Base-by-base conservation (phyloP, 805 yeast genomes). In the Metschnikowia peoriensis region DNA sequence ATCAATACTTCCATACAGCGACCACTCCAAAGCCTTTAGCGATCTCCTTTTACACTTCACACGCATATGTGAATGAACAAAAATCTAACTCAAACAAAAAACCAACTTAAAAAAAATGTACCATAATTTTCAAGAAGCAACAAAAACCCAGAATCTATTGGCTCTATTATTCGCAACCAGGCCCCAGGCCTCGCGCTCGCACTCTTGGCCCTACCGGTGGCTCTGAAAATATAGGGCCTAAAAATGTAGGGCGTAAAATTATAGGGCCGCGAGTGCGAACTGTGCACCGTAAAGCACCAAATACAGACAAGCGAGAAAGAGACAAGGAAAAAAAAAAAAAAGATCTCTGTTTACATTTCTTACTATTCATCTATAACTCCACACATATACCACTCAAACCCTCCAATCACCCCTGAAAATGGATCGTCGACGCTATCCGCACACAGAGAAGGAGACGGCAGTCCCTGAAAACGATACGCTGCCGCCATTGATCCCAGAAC, bases 401-500 rank as follows among this genome's bases (percentile, higher is more conserved):
- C 32, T n/a, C 32, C 28, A 12, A 15, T n/a, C 32, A 15, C 38
- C n/a, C 6, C 32, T 41, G 11, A n/a, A 15, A 15, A 32, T 39
- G 43, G 38, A 49, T 14, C 28, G 43, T 27, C 47, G 47, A 44
- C 35, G 16, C 29, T 17, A 28, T 32, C 42, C 34, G 32, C 46
- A 28, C 34, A 32, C 40, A 40, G 34, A 49, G 6, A 46, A 41
- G 28, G n/a, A 11, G 39, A 10, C 45, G 38, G 37, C 38, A 12
- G 35, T 14, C 15, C 41, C 42, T 34, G 45, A 46, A 28, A 48
- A 39, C 16, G 46, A 37, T 17, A 28, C 40, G 16, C 52, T 54
- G 47, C 69, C 16, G 51, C 37, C 44, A 22, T 39, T 88, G 41
- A 83, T 93, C 41, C 89, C 97, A 0, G 76, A 82, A 14, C 70